phyloP scores from a whole-genome alignment of 1,139 yeast species.

The Debaryomyces coudertii region DNA sequence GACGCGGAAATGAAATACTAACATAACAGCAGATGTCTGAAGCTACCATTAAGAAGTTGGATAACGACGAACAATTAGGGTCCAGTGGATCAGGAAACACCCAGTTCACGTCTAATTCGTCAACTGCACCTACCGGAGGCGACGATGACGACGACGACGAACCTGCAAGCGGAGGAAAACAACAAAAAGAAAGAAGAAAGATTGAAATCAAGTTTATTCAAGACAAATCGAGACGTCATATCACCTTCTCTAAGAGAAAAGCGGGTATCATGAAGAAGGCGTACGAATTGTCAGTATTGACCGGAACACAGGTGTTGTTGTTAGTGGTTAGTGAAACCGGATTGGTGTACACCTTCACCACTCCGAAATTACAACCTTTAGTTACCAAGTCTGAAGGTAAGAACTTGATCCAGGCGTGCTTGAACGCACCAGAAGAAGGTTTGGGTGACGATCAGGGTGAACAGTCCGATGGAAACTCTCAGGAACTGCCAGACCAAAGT shows the following conservation, averaged over 20 bases:
- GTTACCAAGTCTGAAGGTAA: slow-evolving; percentile 98
- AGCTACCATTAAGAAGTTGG: slow-evolving; percentile 45
- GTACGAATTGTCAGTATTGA: slow-evolving; percentile 89
- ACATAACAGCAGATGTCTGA: slow-evolving; percentile 40
- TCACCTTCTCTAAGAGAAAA: slow-evolving; percentile 94
- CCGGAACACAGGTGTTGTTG: slow-evolving; percentile 94
- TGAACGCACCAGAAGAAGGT: slow-evolving; percentile 85
- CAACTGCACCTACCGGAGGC: slow-evolving; percentile 28
- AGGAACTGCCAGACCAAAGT: slow-evolving; percentile 45
- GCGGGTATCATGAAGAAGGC: slow-evolving; percentile 99
- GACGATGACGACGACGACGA: slow-evolving; percentile 75
- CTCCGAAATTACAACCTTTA: slow-evolving; percentile 96
- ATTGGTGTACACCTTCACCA: slow-evolving; percentile 95
- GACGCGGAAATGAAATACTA: slow-evolving; percentile 2
- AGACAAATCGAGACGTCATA: slow-evolving; percentile 96
- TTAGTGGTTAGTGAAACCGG: slow-evolving; percentile 97
- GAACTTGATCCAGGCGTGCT: slow-evolving; percentile 93
- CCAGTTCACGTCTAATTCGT: slow-evolving; percentile 20
- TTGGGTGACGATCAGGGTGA: slow-evolving; percentile 65
- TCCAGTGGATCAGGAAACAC: slow-evolving; percentile 24
- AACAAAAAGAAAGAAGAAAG: slow-evolving; percentile 85
- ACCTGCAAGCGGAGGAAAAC: slow-evolving; percentile 56
- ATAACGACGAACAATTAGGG: slow-evolving; percentile 39
- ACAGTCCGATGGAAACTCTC: slow-evolving; percentile 57
- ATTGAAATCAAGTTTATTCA: slow-evolving; percentile 96